Conservation (phyloP, 768 basidiomycete genomes). For the Cystobasidium ongulense region DNA sequence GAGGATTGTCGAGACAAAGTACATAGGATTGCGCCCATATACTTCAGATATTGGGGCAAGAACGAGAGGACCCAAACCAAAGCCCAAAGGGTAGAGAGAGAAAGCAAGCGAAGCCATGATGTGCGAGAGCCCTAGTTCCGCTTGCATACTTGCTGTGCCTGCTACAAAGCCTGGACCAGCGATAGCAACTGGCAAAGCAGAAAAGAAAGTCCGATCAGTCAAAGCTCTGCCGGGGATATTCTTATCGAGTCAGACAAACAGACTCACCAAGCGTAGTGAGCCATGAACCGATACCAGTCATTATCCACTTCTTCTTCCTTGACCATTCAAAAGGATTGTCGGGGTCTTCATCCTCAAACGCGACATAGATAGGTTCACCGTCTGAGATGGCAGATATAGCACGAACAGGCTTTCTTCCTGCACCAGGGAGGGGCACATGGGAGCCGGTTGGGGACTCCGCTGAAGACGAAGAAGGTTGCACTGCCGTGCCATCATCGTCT, state of each 20-base stretch:
- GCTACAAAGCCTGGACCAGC: constrained; percentile 19
- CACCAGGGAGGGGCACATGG: neutral
- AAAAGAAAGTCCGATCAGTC: neutral
- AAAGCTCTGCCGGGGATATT: neutral
- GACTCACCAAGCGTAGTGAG: constrained; percentile 17
- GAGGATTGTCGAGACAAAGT: constrained; percentile 8
- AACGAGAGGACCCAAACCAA: constrained; percentile 23
- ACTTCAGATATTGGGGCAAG: constrained; percentile 23
- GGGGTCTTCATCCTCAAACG: constrained; percentile 34
- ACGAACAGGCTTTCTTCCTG: neutral
- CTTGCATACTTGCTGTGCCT: constrained; percentile 16
- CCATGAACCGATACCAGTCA: constrained; percentile 25
- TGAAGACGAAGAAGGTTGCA: neutral
- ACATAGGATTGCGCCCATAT: constrained; percentile 25
- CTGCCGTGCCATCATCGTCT: neutral
- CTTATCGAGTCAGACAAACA: neutral
- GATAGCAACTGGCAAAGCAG: constrained; percentile 5
- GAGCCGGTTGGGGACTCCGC: neutral
- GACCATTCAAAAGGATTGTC: constrained; percentile 33
- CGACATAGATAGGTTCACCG: constrained; percentile 24
- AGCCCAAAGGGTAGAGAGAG: constrained; percentile 10
- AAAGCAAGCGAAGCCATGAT: constrained; percentile 20
- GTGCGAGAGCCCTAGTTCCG: neutral
- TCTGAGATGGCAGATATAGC: neutral
- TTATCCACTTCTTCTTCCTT: constrained; percentile 29